Base-by-base conservation (phyloP, 345 rosid genomes). In the Murraya koenigii region DNA sequence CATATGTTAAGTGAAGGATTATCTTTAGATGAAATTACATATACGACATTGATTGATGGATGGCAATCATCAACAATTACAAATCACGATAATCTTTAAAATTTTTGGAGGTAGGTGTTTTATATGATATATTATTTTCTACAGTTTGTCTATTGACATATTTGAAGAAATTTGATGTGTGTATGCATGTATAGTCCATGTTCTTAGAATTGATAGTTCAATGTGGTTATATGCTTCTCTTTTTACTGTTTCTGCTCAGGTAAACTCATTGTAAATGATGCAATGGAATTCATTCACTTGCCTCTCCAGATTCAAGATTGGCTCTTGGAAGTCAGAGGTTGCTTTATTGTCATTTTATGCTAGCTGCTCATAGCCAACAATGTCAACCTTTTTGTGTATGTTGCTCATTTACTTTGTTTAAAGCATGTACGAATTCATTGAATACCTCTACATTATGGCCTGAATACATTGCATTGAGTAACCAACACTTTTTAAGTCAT, bases 1-100 rank as follows among this genome's bases (percentile, higher is more conserved):
- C 66, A 44, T 6, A 84, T 85, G 88, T 75, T 82, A 59, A 66
- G 71, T 19, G 44, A 68, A 77, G 88, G 81, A 23, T 30, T 82
- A 52, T 35, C 67, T 17, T 76, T 80, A 66, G 95, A 89, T 82
- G 92, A 94, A 84, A 87, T 92, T 62, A 87, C 90, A 61, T 90
- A 88, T 80, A 89, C 90, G 20, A 85, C 89, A 15, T 83, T 94
- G 82, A 76, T 89, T 81, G 80, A 86, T 82, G 91, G 88, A 68
- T 86, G 89, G 87, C 84, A 58, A 54, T 70, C 56, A 8, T 83
- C 84, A 61, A 68, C 77, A 74, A 60, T 68, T 32, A 71, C 79
- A 49, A 78, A 67, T 80, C 80, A 77, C 70, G 79, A 85, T 81
- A 79, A 83, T 75, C 47, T 22, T 35, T 63, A 22, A 74, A 28